A percentile compares a stretch with the other conserved stretches of the same genome.
These are phyloP conservation scores for Pseudozyma tsukubaensis DNA, from an alignment of 1,284 basidiomycete genomes.

Conservation along the genomic window DNA sequence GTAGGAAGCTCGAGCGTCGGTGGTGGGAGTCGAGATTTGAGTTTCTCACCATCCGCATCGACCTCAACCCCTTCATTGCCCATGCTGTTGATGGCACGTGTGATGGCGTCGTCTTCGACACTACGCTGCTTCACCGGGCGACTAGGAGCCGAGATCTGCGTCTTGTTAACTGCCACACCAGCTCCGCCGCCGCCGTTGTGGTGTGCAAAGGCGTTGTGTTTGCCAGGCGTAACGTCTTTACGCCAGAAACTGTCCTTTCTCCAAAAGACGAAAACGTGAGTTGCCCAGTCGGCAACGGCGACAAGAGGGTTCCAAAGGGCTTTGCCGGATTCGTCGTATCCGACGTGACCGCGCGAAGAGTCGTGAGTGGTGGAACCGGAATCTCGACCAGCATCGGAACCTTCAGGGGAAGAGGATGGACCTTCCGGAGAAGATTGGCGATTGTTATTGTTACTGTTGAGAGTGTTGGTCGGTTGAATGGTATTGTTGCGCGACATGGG, in stretches of 20 bases:
- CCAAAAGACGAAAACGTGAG: constrained; percentile 53
- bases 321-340: constrained; percentile 27
- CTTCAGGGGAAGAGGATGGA: constrained; percentile 5
- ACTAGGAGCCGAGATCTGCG: constrained; percentile 27
- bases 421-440: constrained; percentile 5
- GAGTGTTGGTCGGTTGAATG: constrained; percentile 9
- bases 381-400: background rate
- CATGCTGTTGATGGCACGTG: constrained; percentile 2
- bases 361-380: background rate
- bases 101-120: constrained; percentile 26
- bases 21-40: constrained; percentile 30
- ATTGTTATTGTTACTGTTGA: background rate
- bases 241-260: constrained; percentile 59
- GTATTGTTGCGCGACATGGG: constrained; percentile 41
- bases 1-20: constrained; percentile 40
- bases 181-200: constrained; percentile 1
- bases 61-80: constrained; percentile 1
- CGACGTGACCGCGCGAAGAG: constrained; percentile 32
- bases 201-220: constrained; percentile 21
- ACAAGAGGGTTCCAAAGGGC: constrained; percentile 57
- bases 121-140: constrained; percentile 22
- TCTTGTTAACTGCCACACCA: constrained; percentile 9
- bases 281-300: constrained; percentile 28
- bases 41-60: constrained; percentile 21
- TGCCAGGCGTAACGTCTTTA: constrained; percentile 35